Evolutionary conservation across 2,329 filamentous ascomycete species (phyloP), one percentile per base, ranked within the genome.

Genomic region (Sporothrix humicola): DNA sequence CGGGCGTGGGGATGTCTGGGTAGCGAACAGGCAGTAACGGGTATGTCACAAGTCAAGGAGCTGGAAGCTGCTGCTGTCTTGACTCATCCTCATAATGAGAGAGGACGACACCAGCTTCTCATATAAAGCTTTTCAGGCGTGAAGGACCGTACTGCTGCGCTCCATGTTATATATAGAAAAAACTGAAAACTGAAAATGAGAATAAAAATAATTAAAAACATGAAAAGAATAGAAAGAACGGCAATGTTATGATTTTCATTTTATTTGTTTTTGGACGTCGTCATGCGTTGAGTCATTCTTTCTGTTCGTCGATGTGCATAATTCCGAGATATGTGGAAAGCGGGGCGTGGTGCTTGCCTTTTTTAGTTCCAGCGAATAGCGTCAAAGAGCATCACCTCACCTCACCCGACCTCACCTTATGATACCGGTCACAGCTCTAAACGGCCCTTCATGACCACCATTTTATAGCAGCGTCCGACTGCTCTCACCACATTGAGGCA

Each of bases 371-470:
- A 42, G 66, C 66, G 66, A 69, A 69, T 69, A n/a, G 26, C 66
- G 66, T 69, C 46, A 69, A 69, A 69, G 26, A 9, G 48, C 26
- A 56, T 69, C 66, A 69, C 66, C 66, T 56, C 66, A 69, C 66
- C 26, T 69, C 66, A 54, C 65, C 1, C 15, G 9, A 69, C 23
- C 26, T n/a, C 46, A 37, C 15, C 15, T 3, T 17, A 37, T 0
- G 7, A 42, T 5, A 26, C n/a, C 13, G 4, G 2, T 37, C 31
- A 54, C 23, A 20, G 4, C 23, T 12, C 8, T 15, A 37, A 20
- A n/a, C 46, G 52, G 44, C 56, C 56, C 69, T 52, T 58, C n/a
- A 72, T 72, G 46, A 17, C 23, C 50, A 20, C 23, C 56, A n/a
- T 15, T 9, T 61, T 63, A 73, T 72, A 73, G 69, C 59, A 42